Base-by-base conservation (phyloP, 139 green algal species). In the Coelastrella sp. region DNA sequence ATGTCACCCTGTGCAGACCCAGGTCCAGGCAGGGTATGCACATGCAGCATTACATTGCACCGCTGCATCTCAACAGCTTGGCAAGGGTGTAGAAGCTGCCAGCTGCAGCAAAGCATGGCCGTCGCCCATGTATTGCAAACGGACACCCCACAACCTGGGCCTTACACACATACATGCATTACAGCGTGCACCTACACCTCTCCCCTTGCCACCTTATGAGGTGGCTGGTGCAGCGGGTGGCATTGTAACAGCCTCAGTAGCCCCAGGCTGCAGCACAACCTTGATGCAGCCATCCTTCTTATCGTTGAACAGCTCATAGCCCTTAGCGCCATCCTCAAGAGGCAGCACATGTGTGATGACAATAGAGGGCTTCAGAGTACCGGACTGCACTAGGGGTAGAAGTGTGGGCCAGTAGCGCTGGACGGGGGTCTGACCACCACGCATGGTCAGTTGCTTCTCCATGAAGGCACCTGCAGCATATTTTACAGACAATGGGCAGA, bases 261-360 rank as follows among this genome's bases (percentile, higher is more conserved):
- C 68, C 4, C 73, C 73, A 19, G 85, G 74, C 32, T 94, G 79
- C 68, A 96, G 90, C 65, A 96, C 89, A 19, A 95, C 92, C 79
- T 96, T 96, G 73, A 96, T 81, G 71, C 92, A 96, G 19, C 88
- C 92, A 19, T 95, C 94, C n/a, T 65, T 60, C 90, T 97, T 97
- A 57, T 95, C 91, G 71, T 97, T 96, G 91, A 98, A 98, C 13
- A 98, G 95, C 64, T 95, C 90, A 92, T 97, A 98, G 5, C 87
- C 94, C 57, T 94, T 80, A 64, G 64, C 64, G 73, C 79, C 65
- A 77, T 91, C 57, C n/a, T 94, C 85, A 56, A 98, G 88, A 0
- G 96, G 94, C 73, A 96, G 65, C 77, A 89, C 61, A 88, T 98
- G 96, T 0, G 96, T 97, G 77, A 98, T 94, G 68, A 98, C 94